Base-by-base conservation (phyloP, 495 filamentous ascomycete genomes). In the Gamarada debralockiae region DNA sequence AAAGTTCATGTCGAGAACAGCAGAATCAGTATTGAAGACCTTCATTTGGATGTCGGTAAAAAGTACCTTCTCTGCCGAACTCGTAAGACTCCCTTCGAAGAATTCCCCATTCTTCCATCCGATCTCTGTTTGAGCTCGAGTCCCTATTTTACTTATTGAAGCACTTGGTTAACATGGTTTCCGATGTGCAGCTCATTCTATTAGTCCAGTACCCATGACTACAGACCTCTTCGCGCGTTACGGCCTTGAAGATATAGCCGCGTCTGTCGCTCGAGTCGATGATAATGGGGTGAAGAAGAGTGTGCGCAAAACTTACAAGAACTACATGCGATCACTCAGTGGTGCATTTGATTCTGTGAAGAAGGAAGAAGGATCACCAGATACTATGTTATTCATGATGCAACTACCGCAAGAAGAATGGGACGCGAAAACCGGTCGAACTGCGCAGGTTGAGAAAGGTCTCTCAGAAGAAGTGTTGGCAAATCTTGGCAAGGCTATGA, bases 31-130 rank as follows among this genome's bases (percentile, higher is more conserved):
- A 78, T 79, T 67, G 68, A 76, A 57, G 71, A 74, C 67, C 72
- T 80, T 46, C 76, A 79, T 61, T 53, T 73, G 57, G 73, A 81
- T 67, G 76, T 81, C 49, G 78, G 76, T 63, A 63, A 71, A 55
- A 79, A 77, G 69, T 81, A 81, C 68, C 71, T 79, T 51, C 70
- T 81, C 70, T 78, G 74, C 72, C 77, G 70, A 73, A 76, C 72
- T 76, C 75, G 77, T 81, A 81, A 79, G 77, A 63, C 72, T 74
- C 73, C 73, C 75, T 59, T 58, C 38, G 34, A 44, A 41, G 48
- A 57, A 52, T 37, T 58, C 21, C 48, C 41, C n/a, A 36, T 9
- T 45, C 20, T 24, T 46, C 43, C 33, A 47, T 25, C 24, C 24
- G 22, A 47, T 37, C 22, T 17, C 24, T 49, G 38, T 55, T 4